These are phyloP conservation scores for Guadua angustifolia DNA, from an alignment of 176 grass and related monocot species.

Conservation along the genomic window DNA sequence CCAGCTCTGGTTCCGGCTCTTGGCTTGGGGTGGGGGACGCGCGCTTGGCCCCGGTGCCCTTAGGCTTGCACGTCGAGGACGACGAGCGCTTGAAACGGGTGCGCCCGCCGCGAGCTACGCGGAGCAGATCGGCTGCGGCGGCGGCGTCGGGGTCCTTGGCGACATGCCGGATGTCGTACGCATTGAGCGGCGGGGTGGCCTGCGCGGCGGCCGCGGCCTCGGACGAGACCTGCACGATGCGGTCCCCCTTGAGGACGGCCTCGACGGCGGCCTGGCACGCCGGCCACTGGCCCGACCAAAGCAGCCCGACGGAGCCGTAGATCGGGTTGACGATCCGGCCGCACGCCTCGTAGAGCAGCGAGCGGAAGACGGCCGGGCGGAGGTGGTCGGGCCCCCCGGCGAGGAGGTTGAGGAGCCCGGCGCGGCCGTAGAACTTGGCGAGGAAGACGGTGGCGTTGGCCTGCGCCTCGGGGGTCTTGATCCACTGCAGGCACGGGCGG, in stretches of 20 bases:
- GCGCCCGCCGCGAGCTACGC: constrained; percentile 41
- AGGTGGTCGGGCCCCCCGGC: constrained; percentile 48
- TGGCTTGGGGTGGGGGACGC: background rate
- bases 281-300: constrained; percentile 64
- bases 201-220: constrained; percentile 22
- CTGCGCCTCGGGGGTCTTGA: constrained; percentile 60
- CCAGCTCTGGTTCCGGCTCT: background rate
- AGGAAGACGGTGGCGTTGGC: constrained; percentile 81
- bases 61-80: constrained; percentile 15
- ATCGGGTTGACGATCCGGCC: constrained; percentile 70
- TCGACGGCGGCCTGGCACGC: constrained; percentile 68
- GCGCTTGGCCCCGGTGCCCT: background rate
- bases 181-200: constrained; percentile 34
- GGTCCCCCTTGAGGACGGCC: constrained; percentile 65
- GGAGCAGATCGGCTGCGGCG: constrained; percentile 19
- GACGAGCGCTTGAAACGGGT: constrained; percentile 56
- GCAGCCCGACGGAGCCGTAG: constrained; percentile 65
- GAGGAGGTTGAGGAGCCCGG: constrained; percentile 70
- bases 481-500: constrained; percentile 70
- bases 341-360: constrained; percentile 60
- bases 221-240: constrained; percentile 49
- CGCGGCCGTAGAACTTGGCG: constrained; percentile 84
- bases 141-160: constrained; percentile 29
- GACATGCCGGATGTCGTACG: constrained; percentile 64
- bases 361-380: constrained; percentile 55